phyloP scores from a whole-genome alignment of 2,329 filamentous ascomycete species.

The Colletotrichum scovillei region DNA sequence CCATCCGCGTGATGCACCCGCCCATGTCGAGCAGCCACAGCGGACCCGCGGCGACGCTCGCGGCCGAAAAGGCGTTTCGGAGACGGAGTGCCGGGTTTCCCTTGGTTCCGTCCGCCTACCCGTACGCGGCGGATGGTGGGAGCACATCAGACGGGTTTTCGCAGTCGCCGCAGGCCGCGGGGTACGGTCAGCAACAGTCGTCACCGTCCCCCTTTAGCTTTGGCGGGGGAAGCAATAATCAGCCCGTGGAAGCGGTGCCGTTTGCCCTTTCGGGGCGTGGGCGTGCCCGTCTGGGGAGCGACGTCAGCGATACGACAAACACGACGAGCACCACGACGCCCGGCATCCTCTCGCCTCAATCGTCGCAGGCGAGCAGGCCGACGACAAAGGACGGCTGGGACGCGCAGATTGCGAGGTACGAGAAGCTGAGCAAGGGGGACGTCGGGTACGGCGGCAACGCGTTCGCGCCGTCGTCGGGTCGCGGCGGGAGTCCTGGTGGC shows the following conservation, averaged over 20 bases:
- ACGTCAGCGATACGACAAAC: slow-evolving; percentile 44
- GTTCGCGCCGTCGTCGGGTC: slow-evolving; percentile 51
- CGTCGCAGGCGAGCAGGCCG: slow-evolving; percentile 45
- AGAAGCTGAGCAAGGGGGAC: slow-evolving; percentile 76
- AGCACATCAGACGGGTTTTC: slow-evolving; percentile 44
- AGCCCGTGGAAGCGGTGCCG: slow-evolving; percentile 63
- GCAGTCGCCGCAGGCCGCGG: slow-evolving; percentile 20
- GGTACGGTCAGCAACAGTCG: slow-evolving; percentile 10
- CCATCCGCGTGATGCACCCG: slow-evolving; percentile 63
- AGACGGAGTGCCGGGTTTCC: slow-evolving; percentile 67
- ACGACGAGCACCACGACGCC: slow-evolving; percentile 33
- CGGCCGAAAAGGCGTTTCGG: slow-evolving; percentile 69
- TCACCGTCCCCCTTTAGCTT: slow-evolving; percentile 42
- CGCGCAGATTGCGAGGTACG: slow-evolving; percentile 58
- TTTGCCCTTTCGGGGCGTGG: slow-evolving; percentile 50
- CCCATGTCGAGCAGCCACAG: slow-evolving; percentile 46
- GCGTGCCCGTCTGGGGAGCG: slow-evolving; percentile 46
- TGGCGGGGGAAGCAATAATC: slow-evolving; percentile 42
- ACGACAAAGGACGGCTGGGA: slow-evolving; percentile 49
- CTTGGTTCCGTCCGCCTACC: slow-evolving; percentile 44
- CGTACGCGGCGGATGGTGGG: slow-evolving; percentile 46
- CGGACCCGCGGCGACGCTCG: slow-evolving; percentile 60
- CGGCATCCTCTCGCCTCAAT: slow-evolving; percentile 41
- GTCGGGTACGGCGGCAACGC: slow-evolving; percentile 70
- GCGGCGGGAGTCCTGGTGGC: slow-evolving; percentile 53